Evolutionary conservation across 2,329 filamentous ascomycete species (phyloP).

Genomic region (Cercospora brassicicola): DNA sequence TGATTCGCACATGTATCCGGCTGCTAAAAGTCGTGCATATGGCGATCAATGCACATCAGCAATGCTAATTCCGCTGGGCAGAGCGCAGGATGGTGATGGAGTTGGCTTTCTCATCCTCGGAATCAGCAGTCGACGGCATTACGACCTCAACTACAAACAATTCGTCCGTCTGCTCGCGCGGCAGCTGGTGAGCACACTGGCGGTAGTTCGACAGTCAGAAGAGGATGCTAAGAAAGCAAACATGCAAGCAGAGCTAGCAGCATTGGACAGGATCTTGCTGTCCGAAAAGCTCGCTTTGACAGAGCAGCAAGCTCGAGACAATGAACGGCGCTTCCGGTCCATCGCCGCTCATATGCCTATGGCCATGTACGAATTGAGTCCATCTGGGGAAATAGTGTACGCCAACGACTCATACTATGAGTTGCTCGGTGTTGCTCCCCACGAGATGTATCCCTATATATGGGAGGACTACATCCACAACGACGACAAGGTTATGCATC

Average conservation of each 20-base stretch:
- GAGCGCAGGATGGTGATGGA: slow-evolving; percentile 20
- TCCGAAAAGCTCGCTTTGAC: slow-evolving; percentile 29
- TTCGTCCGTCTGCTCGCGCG: slow-evolving; percentile 38
- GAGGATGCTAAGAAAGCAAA: slow-evolving; percentile 19
- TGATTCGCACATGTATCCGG: not conserved
- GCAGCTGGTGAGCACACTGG: slow-evolving; percentile 27
- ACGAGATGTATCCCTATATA: slow-evolving; percentile 19
- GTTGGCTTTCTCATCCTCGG: slow-evolving; percentile 35
- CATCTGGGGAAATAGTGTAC: slow-evolving; percentile 40
- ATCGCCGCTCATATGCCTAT: slow-evolving; percentile 43
- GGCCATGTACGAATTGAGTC: slow-evolving; percentile 42
- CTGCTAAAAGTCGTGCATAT: slow-evolving; percentile 18
- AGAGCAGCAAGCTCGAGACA: slow-evolving; percentile 30
- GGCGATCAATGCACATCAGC: slow-evolving; percentile 38
- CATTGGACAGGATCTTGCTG: slow-evolving; percentile 20
- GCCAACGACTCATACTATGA: slow-evolving; percentile 43
- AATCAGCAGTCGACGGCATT: slow-evolving; percentile 40
- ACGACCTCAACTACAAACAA: slow-evolving; percentile 37
- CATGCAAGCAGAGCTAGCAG: slow-evolving; percentile 19
- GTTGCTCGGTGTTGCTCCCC: slow-evolving; percentile 26
- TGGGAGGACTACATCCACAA: slow-evolving; percentile 11
- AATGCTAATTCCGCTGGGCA: slow-evolving; percentile 40
- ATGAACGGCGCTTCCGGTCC: slow-evolving; percentile 39
- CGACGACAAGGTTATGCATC: slow-evolving; percentile 17
- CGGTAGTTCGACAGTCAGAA: slow-evolving; percentile 35